phyloP scores from a whole-genome alignment of 371 early-diverging fungal species.

The Mortierella sp. region DNA sequence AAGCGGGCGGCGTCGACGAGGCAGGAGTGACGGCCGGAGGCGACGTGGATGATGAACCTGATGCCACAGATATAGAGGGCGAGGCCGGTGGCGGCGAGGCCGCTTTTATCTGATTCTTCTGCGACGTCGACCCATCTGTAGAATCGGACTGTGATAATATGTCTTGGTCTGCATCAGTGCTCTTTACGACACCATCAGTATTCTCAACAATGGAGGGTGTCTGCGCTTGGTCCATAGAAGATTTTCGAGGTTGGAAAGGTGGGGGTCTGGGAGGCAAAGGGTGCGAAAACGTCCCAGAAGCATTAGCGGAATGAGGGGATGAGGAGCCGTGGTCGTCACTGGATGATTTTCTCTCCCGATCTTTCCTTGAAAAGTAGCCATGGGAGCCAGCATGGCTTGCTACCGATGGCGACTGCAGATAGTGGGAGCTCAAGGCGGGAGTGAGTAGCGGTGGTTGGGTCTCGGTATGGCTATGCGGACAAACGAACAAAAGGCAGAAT shows the following conservation, averaged over 20 bases:
- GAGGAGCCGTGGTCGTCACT: conserved; percentile 29
- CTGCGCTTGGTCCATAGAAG: conserved; percentile 26
- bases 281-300: conserved; percentile 30
- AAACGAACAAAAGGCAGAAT: too few relatives aligned
- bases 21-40: background rate
- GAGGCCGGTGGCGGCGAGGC: conserved; percentile 11
- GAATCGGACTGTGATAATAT: conserved; percentile 2
- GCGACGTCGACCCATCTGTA: background rate
- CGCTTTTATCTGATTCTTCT: conserved; percentile 7
- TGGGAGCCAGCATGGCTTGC: conserved; percentile 34
- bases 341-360: conserved; percentile 36
- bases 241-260: conserved; percentile 33
- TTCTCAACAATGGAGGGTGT: conserved; percentile 5
- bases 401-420: conserved; percentile 46
- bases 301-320: background rate
- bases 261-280: conserved; percentile 49
- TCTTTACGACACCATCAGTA: conserved; percentile 1
- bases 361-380: conserved; percentile 45
- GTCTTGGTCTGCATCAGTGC: conserved; percentile 17
- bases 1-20: background rate
- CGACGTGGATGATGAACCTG: background rate
- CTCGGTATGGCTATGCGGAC: conserved; percentile 12
- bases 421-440: conserved; percentile 32
- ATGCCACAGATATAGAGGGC: background rate
- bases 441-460: conserved; percentile 25